phyloP scores from a whole-genome alignment of 1,284 basidiomycete species.

The Moesziomyces antarcticus region DNA sequence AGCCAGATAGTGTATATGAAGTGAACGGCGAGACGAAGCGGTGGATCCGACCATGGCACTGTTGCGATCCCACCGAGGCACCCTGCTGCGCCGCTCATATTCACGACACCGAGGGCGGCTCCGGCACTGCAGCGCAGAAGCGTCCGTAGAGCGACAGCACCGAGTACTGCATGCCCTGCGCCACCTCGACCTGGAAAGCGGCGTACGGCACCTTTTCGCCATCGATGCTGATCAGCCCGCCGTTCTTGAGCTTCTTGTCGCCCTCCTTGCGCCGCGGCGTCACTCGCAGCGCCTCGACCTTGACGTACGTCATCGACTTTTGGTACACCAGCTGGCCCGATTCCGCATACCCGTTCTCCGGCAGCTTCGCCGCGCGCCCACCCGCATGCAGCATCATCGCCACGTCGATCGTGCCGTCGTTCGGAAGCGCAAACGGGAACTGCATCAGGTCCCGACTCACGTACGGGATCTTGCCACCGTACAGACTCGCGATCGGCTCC shows the following conservation, averaged over 20 bases:
- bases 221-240: constrained; percentile 72
- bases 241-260: constrained; percentile 46
- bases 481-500: constrained; percentile 54
- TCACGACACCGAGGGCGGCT: constrained; percentile 24
- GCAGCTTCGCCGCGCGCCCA: constrained; percentile 55
- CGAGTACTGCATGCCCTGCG: constrained; percentile 35
- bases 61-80: too few relatives aligned
- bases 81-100: not conserved
- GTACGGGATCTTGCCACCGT: constrained; percentile 64
- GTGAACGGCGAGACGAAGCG: too few relatives aligned
- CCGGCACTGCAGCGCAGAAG: constrained; percentile 38
- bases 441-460: constrained; percentile 64
- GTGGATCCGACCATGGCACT: too few relatives aligned
- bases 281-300: constrained; percentile 62
- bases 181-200: constrained; percentile 83
- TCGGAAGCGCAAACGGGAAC: constrained; percentile 61
- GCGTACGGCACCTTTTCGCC: constrained; percentile 85
- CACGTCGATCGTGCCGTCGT: constrained; percentile 60
- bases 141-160: constrained; percentile 48
- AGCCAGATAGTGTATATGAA: too few relatives aligned
- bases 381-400: constrained; percentile 54
- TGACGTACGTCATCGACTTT: constrained; percentile 55
- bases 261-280: constrained; percentile 52
- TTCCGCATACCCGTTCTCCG: constrained; percentile 53
- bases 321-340: constrained; percentile 56